These are phyloP conservation scores for Thermoascus crustaceus DNA, from an alignment of 2,329 filamentous ascomycete genomes.

Conservation along the genomic window DNA sequence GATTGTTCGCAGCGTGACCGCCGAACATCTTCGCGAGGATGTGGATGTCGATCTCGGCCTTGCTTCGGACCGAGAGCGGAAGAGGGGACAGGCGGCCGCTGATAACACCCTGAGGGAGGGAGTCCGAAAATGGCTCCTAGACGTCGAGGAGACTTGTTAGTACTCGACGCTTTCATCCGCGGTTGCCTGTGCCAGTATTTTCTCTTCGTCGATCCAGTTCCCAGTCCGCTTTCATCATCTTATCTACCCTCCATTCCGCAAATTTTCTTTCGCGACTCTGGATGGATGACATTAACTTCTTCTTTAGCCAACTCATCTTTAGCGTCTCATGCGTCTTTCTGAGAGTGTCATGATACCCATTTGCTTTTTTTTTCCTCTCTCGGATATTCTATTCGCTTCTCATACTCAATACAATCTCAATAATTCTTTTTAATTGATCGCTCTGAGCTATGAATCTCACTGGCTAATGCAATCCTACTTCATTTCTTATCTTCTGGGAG, in stretches of 20 bases:
- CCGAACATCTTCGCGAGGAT: slow-evolving; percentile 38
- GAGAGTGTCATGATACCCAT: slow-evolving; percentile 18
- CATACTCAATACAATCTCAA: not conserved
- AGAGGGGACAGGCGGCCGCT: slow-evolving; percentile 22
- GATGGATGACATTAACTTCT: slow-evolving; percentile 8
- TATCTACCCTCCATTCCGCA: not conserved
- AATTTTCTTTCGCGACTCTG: not conserved
- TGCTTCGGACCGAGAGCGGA: slow-evolving; percentile 24
- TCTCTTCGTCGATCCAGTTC: not conserved
- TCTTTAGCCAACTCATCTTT: slow-evolving; percentile 4
- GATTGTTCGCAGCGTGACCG: slow-evolving; percentile 48
- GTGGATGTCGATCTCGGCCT: slow-evolving; percentile 22
- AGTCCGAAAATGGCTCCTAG: slow-evolving; percentile 47
- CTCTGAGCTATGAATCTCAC: no score
- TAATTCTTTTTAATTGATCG: not conserved
- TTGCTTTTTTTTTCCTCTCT: slow-evolving; percentile 11
- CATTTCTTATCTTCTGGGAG: no score
- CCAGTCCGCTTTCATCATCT: slow-evolving; percentile 6
- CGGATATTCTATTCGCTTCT: not conserved
- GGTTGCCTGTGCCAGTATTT: no score
- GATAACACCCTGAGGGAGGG: slow-evolving; percentile 50
- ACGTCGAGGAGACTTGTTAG: slow-evolving; percentile 39
- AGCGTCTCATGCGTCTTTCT: slow-evolving; percentile 3
- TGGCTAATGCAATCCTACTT: no score
- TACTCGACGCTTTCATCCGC: not conserved